Base-by-base conservation (phyloP, 2,329 filamentous ascomycete genomes). In the Aspergillus persii region DNA sequence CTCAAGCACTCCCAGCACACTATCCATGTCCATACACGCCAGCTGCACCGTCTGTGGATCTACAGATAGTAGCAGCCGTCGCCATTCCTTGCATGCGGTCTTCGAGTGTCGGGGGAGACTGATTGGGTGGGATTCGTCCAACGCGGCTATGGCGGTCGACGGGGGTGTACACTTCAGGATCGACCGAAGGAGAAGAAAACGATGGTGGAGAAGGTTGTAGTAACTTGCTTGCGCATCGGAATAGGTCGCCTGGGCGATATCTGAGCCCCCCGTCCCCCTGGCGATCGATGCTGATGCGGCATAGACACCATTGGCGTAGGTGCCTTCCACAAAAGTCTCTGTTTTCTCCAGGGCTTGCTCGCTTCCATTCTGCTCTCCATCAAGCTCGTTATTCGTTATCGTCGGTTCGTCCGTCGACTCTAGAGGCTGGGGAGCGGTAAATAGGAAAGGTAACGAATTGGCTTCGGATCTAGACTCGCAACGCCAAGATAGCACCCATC, bases 391-490 rank as follows among this genome's bases (percentile, higher is more conserved):
- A 23, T 46, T 51, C 12, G 53, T 53, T 8, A 18, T 27, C 23
- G 44, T 51, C 44, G 53, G 39, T 53, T 60, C 58, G 8, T 27
- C 44, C 4, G 49, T 18, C 6, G 58, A 29, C 44, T 44, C 68
- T 47, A 71, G 66, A 12, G 71, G 73, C 63, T 80, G 83, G 4
- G 85, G 82, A 0, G 88, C 89, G 50, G 86, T 83, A 54, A 95
- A 82, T 9, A 95, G 78, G 64, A 88, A 83, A 1, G 91, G 91
- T 36, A 96, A 88, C 8, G 81, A 77, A 61, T 80, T 85, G n/a
- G 91, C 91, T 84, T 96, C 87, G 65, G 85, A 83, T 78, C 91
- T 95, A 76, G 8, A 1, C 44, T 47, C 44, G 44, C 26, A 47
- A 15, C 26, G 18, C 36, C 27, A 9, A 8, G 15, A 9, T 1